Evolutionary conservation across 2,329 filamentous ascomycete species (phyloP), one percentile per base, ranked within the genome.

Genomic region (Ophiostoma quercus): DNA sequence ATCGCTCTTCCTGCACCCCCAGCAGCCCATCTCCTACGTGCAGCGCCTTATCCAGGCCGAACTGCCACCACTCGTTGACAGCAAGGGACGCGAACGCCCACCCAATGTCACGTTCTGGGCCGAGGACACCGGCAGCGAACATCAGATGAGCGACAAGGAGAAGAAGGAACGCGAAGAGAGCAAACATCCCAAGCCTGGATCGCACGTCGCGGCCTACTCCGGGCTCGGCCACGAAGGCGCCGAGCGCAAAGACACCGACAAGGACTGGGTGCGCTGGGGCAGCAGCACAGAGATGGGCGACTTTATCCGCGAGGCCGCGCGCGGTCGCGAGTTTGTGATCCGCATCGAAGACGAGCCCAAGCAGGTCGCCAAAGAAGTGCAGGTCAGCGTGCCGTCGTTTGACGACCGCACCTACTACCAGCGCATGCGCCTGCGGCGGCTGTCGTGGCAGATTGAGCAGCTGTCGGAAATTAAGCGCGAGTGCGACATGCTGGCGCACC

Each of bases 341-440:
- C 87, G 90, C 68, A 92, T 97, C 70, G 90, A 96, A 76, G 92
- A 92, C 0, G 80, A 37, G 29, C 63, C 63, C 34, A 37, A 65
- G 14, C 14, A 65, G 14, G 41, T 70, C 73, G 78, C 12, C 1
- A 57, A 70, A 73, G 87, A 92, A 74, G 89, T 97, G 74, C 85
- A 88, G 19, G 89, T 97, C 7, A 88, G 87, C 0, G 93, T 97
- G 11, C 94, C 94, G 0, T 92, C 89, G 66, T 97, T 97, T 84
- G 87, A 89, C 72, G 93, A 97, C 77, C 84, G 94, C n/a, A 97
- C 94, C 0, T 90, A 94, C 79, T 97, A 94, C 79, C 85, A 96
- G 76, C 88, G 94, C 9, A 86, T 92, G 78, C 84, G 91, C 8
- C 80, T 97, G 68, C 84, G 92, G 63, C 91, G 90, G 72, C 88